Base-by-base conservation (phyloP, 352 stramenopile species). In the Globisporangium camurandrum region DNA sequence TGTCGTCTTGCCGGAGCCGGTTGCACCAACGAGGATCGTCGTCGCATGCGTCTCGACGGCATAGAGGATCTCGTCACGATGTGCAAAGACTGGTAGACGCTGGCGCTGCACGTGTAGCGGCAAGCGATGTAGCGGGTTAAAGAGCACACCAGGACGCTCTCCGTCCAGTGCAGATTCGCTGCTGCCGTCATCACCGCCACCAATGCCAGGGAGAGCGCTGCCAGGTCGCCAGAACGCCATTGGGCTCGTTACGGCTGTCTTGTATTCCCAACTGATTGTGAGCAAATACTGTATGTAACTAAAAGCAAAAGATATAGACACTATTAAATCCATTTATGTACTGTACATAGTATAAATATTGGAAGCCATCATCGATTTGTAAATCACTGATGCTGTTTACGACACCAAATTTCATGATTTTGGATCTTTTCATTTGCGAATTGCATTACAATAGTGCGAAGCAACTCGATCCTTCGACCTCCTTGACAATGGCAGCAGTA, bases 1-100 rank as follows among this genome's bases (percentile, higher is more conserved):
- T 24, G 90, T 97, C n/a, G 83, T 98, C 65, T 99, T 99, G 28
- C 94, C 95, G 0, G 75, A 96, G 26, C 96, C 96, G 11, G 95
- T 99, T 60, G 99, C 95, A 51, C 96, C 96, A 17, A 92, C 71
- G 48, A 78, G 90, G 34, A 93, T 57, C 17, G 88, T 72, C 12
- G 90, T 73, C 57, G 80, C 66, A 55, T 88, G 65, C 14, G 37
- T 26, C 12, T 39, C 49, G 17, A 93, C 48, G 9, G 70, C 69
- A 0, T 48, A 16, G 17, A 93, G 45, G 2, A 93, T 55, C 52
- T 86, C 68, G 16, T 83, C 66, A 12, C 81, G 76, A 52, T 89
- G 81, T 97, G 87, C 80, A 36, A 82, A 75, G 53, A 98, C 96
- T 14, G 91, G 91, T 37, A 98, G 68, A 17, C 53, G 67, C 50